phyloP scores from a whole-genome alignment of 768 basidiomycete species.

The Mycena vitilis region DNA sequence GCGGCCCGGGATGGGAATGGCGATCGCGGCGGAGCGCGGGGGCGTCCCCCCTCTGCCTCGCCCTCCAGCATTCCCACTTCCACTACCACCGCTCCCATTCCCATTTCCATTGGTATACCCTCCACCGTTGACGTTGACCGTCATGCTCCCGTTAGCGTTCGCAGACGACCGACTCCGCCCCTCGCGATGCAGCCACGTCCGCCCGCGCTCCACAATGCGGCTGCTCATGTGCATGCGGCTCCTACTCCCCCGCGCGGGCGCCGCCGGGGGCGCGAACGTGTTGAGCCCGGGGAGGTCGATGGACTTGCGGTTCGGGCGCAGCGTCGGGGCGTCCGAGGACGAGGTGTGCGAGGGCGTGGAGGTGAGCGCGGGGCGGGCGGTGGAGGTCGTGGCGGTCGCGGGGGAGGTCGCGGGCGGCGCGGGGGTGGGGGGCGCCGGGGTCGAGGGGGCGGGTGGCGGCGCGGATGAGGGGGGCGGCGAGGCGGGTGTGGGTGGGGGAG shows the following conservation, averaged over 20 bases:
- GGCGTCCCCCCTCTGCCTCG: conserved; percentile 19
- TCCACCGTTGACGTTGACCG: background rate
- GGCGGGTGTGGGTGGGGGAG: background rate
- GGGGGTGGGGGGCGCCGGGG: background rate
- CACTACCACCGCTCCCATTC: background rate
- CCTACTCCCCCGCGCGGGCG: background rate
- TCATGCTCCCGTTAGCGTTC: background rate
- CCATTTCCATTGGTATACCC: background rate
- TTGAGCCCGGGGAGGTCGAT: conserved; percentile 37
- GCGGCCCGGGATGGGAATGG: background rate
- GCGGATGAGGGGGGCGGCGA: background rate
- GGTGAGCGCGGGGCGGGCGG: background rate
- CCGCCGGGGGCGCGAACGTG: conserved; percentile 24
- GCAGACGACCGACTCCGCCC: background rate
- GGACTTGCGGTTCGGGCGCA: conserved; percentile 35
- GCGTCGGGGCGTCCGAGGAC: background rate
- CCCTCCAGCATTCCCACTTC: no score
- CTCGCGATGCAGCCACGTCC: conserved; percentile 20
- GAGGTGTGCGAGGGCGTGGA: no score
- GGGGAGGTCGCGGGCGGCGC: background rate
- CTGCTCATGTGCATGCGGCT: conserved; percentile 14
- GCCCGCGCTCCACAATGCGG: conserved; percentile 30
- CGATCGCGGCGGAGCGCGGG: conserved; percentile 25
- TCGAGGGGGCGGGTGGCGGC: background rate
- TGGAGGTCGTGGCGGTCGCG: background rate